Percentiles rank a stretch among this genome's conserved stretches.
Evolutionary conservation across 2,329 filamentous ascomycete species (phyloP).

Genomic region (Monosporascus sp.): DNA sequence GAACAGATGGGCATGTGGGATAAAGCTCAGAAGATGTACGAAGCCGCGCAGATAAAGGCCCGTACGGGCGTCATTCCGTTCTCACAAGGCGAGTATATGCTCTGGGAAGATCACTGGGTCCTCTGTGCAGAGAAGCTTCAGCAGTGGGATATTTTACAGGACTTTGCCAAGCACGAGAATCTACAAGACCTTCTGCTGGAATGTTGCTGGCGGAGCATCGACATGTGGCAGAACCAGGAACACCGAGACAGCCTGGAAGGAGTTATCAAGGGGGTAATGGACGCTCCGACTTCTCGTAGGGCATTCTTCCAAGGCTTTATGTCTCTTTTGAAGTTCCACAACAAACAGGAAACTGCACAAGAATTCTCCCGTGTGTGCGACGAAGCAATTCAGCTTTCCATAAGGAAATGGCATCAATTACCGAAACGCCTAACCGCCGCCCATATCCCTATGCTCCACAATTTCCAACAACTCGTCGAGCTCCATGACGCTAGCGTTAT

Average conservation of each 20-base stretch:
- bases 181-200: slow-evolving; percentile 94
- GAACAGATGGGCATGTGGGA: slow-evolving; percentile 99
- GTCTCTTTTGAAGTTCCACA: slow-evolving; percentile 89
- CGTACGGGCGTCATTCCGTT: slow-evolving; percentile 94
- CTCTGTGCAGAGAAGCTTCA: slow-evolving; percentile 96
- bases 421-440: slow-evolving; percentile 89
- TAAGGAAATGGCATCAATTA: slow-evolving; percentile 98
- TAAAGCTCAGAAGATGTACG: slow-evolving; percentile 94
- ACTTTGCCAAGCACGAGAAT: slow-evolving; percentile 98
- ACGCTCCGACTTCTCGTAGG: slow-evolving; percentile 87
- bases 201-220: slow-evolving; percentile 90
- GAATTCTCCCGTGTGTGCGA: slow-evolving; percentile 92
- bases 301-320: slow-evolving; percentile 99
- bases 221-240: slow-evolving; percentile 85
- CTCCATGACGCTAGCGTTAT: slow-evolving; percentile 97
- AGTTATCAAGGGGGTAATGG: slow-evolving; percentile 94
- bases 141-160: slow-evolving; percentile 96
- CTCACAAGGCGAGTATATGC: slow-evolving; percentile 93
- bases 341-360: slow-evolving; percentile 70
- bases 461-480: slow-evolving; percentile 97
- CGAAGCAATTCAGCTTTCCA: slow-evolving; percentile 93
- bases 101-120: slow-evolving; percentile 99
- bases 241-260: slow-evolving; percentile 86
- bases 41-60: slow-evolving; percentile 94
- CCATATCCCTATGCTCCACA: slow-evolving; percentile 89